These are phyloP conservation scores for Vanrija sp. DNA, from an alignment of 1,284 basidiomycete genomes.

Conservation along the genomic window DNA sequence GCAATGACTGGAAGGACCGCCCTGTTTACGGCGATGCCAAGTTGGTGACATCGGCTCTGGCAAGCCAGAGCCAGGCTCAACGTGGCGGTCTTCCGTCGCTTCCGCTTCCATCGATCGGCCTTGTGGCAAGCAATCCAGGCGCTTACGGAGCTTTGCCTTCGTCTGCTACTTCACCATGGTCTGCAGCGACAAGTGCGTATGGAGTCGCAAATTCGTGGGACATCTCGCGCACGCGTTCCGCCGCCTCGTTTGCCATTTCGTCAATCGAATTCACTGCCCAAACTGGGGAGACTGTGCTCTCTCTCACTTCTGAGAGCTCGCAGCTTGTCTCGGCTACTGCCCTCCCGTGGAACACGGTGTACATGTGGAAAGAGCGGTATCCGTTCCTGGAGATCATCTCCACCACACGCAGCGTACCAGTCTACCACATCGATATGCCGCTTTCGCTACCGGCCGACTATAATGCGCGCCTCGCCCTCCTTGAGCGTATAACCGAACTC, in stretches of 20 bases:
- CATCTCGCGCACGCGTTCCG: not conserved
- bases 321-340: not conserved
- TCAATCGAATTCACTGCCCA: constrained; percentile 7
- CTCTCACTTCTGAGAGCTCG: constrained; percentile 5
- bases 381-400: constrained; percentile 13
- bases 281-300: not conserved
- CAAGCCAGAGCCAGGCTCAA: not conserved
- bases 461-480: constrained; percentile 1
- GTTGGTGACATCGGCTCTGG: not conserved
- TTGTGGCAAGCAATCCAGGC: constrained; percentile 1
- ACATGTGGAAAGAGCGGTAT: constrained; percentile 8
- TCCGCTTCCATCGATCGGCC: constrained; percentile 9
- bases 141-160: not conserved
- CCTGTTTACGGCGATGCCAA: constrained; percentile 5
- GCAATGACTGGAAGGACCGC: constrained; percentile 11
- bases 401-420: not conserved
- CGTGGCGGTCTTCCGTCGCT: constrained; percentile 3
- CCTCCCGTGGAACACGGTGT: constrained; percentile 5
- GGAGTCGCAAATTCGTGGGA: not conserved
- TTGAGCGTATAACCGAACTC: constrained; percentile 5
- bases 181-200: not conserved
- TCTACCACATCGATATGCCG: constrained; percentile 19
- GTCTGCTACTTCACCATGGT: not conserved
- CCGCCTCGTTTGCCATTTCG: constrained; percentile 6
- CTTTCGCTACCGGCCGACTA: constrained; percentile 5